These are phyloP conservation scores for Eragrostis nindensis DNA, from an alignment of 176 grass and related monocot genomes.

Conservation along the genomic window DNA sequence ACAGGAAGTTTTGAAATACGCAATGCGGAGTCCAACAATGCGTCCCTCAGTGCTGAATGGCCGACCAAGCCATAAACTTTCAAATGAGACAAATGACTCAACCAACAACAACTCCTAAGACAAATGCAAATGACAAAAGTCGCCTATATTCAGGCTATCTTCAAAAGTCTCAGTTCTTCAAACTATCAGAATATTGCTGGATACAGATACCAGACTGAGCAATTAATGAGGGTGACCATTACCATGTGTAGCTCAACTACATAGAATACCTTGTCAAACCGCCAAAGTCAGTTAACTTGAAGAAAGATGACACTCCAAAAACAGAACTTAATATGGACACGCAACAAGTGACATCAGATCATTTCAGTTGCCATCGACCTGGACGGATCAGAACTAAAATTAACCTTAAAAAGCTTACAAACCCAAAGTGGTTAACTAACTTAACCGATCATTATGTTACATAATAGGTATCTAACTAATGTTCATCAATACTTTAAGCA, in stretches of 20 bases:
- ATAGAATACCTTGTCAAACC: no score
- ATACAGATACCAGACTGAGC: not conserved
- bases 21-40: no score
- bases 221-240: not conserved
- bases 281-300: not conserved
- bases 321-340: not conserved
- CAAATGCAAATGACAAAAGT: no score
- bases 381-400: not conserved
- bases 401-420: constrained; percentile 13
- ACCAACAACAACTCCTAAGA: no score
- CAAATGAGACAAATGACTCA: no score
- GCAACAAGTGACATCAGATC: not conserved
- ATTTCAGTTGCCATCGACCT: constrained; percentile 17
- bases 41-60: no score
- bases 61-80: no score
- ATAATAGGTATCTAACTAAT: constrained; percentile 25
- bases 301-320: not conserved
- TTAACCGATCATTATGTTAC: constrained; percentile 21
- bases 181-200: not conserved
- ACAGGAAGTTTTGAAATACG: no score
- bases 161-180: not conserved
- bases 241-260: no score
- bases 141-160: not conserved
- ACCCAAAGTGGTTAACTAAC: not conserved
- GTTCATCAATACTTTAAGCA: constrained; percentile 32